These are phyloP conservation scores for Sphaerulina populicola DNA, from an alignment of 2,329 filamentous ascomycete genomes.

Conservation along the genomic window DNA sequence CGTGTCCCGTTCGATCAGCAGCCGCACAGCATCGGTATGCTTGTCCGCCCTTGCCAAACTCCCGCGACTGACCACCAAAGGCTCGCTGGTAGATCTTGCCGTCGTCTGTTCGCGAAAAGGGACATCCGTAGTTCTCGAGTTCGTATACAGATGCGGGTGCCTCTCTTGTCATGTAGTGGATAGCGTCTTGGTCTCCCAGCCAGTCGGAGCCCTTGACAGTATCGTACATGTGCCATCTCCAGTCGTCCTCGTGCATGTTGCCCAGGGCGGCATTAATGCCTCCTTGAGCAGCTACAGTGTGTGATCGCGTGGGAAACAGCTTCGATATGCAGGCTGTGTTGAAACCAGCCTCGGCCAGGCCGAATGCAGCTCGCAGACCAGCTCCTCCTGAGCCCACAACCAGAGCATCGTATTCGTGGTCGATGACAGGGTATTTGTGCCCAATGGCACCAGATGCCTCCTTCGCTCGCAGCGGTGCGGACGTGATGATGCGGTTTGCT, in stretches of 20 bases:
- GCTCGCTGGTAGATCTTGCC: slow-evolving; percentile 98
- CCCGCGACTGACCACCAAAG: slow-evolving; percentile 93
- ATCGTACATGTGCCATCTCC: slow-evolving; percentile 99
- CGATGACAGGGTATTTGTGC: slow-evolving; percentile 92
- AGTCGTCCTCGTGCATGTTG: slow-evolving; percentile 98
- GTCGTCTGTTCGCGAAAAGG: slow-evolving; percentile 92
- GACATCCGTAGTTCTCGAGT: slow-evolving; percentile 94
- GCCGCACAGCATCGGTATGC: slow-evolving; percentile 96
- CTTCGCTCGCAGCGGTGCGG: slow-evolving; percentile 78
- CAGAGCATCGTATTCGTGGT: slow-evolving; percentile 97
- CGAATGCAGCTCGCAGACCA: slow-evolving; percentile 73
- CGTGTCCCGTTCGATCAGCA: slow-evolving; percentile 93
- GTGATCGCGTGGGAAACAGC: slow-evolving; percentile 76
- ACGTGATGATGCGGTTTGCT: slow-evolving; percentile 72
- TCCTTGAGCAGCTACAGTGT: slow-evolving; percentile 68
- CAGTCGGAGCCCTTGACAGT: slow-evolving; percentile 97
- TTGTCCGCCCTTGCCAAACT: slow-evolving; percentile 93
- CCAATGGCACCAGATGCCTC: slow-evolving; percentile 81
- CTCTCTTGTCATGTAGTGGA: slow-evolving; percentile 97
- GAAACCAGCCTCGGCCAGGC: slow-evolving; percentile 79
- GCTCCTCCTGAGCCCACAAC: slow-evolving; percentile 81
- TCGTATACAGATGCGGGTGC: slow-evolving; percentile 86
- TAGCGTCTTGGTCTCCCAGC: slow-evolving; percentile 94
- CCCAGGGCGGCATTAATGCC: slow-evolving; percentile 82
- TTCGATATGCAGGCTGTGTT: slow-evolving; percentile 82